These are phyloP conservation scores for Lactarius tabidus DNA, from an alignment of 768 basidiomycete genomes.

Conservation along the genomic window DNA sequence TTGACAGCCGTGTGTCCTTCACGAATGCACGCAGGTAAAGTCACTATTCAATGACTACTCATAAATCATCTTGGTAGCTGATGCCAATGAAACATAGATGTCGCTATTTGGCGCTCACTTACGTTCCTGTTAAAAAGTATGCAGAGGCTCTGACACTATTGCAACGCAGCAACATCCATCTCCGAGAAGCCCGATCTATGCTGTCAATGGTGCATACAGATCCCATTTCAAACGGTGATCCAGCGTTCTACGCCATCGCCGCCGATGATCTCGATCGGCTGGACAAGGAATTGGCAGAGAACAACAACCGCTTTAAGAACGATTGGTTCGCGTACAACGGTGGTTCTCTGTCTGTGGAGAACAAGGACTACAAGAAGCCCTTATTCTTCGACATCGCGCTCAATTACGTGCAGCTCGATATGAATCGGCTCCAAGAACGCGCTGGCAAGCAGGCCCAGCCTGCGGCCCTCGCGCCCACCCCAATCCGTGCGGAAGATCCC, in stretches of 20 bases:
- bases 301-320: slow-evolving; percentile 53
- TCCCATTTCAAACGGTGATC: slow-evolving; percentile 40
- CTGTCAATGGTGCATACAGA: slow-evolving; percentile 47
- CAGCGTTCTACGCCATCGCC: slow-evolving; percentile 55
- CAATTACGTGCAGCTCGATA: slow-evolving; percentile 85
- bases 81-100: slow-evolving; percentile 43
- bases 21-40: slow-evolving; percentile 70
- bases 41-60: slow-evolving; percentile 2
- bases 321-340: slow-evolving; percentile 82
- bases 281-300: slow-evolving; percentile 46
- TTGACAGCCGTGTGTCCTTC: slow-evolving; percentile 71
- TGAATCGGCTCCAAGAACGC: slow-evolving; percentile 66
- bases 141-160: slow-evolving; percentile 68
- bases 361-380: slow-evolving; percentile 67
- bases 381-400: slow-evolving; percentile 92
- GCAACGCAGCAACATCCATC: slow-evolving; percentile 65
- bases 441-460: slow-evolving; percentile 54
- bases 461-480: slow-evolving; percentile 27
- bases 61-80: neutral
- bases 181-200: slow-evolving; percentile 64
- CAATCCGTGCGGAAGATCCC: slow-evolving; percentile 30
- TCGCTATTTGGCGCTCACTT: slow-evolving; percentile 72
- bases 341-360: slow-evolving; percentile 43
- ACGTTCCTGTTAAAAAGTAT: slow-evolving; percentile 63
- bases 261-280: slow-evolving; percentile 43